Percentiles rank a stretch among this genome's conserved stretches.
Conservation (phyloP, 495 filamentous ascomycete species). For the Xylaria curta region DNA sequence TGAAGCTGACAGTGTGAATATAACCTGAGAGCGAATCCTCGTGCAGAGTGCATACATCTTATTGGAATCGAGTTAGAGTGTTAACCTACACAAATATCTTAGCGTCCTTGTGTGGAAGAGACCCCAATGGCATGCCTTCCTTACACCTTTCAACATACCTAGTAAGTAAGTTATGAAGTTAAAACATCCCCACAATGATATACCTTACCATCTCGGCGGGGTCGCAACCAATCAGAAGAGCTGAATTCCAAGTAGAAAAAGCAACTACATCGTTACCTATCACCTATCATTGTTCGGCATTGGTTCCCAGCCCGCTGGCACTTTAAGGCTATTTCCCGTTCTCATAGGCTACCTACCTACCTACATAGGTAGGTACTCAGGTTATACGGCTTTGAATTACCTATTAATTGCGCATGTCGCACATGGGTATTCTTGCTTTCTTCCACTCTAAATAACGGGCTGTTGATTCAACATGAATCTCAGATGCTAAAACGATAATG, state of each 20-base stretch:
- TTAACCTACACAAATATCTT: neutral
- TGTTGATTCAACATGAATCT: neutral
- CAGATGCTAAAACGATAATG: neutral
- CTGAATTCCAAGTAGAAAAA: slow-evolving; percentile 8
- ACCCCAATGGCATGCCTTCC: neutral
- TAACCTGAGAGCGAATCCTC: neutral
- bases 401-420: neutral
- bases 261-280: neutral
- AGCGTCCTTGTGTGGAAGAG: neutral
- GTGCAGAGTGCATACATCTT: neutral
- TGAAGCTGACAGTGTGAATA: neutral
- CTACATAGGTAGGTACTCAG: no score
- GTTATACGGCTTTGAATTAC: neutral
- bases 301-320: neutral
- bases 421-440: neutral
- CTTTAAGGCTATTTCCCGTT: neutral
- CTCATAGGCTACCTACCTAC: neutral
- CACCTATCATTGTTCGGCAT: neutral
- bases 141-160: neutral
- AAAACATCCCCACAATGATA: neutral
- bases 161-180: neutral
- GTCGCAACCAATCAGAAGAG: slow-evolving; percentile 13
- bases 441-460: neutral
- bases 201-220: neutral
- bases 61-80: neutral